phyloP scores from a whole-genome alignment of 805 yeast genomes.

The Zygosaccharomyces gambellarensis region DNA sequence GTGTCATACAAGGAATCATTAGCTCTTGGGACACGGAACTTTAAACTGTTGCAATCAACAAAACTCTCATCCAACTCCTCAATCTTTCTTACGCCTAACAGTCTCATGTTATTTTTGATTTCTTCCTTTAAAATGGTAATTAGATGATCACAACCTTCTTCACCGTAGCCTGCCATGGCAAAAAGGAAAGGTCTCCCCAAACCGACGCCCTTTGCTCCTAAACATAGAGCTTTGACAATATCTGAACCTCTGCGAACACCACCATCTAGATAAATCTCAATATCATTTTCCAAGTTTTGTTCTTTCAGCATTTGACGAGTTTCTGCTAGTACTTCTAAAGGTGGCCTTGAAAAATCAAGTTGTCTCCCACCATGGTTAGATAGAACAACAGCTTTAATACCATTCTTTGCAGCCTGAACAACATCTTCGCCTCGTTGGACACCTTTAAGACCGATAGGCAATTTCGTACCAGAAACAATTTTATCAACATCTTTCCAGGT shows the following conservation, averaged over 20 bases:
- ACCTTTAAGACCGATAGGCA: slow-evolving; percentile 57
- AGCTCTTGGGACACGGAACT: slow-evolving; percentile 37
- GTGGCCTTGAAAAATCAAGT: slow-evolving; percentile 56
- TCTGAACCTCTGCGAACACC: slow-evolving; percentile 77
- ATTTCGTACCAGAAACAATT: slow-evolving; percentile 32
- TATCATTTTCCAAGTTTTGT: slow-evolving; percentile 41
- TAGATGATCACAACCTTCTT: slow-evolving; percentile 62
- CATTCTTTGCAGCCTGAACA: slow-evolving; percentile 50
- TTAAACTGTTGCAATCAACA: slow-evolving; percentile 31
- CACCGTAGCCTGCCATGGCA: slow-evolving; percentile 78
- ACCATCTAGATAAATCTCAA: slow-evolving; percentile 70
- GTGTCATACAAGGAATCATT: slow-evolving; percentile 21
- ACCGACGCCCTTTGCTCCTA: slow-evolving; percentile 75
- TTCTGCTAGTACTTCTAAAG: slow-evolving; percentile 58
- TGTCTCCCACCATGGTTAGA: slow-evolving; percentile 78
- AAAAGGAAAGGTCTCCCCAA: slow-evolving; percentile 72
- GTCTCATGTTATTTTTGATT: slow-evolving; percentile 58
- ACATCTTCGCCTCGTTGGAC: slow-evolving; percentile 65
- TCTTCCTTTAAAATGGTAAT: slow-evolving; percentile 58
- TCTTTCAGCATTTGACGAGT: slow-evolving; percentile 43
- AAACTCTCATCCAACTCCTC: slow-evolving; percentile 41
- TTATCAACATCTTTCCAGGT: slow-evolving; percentile 36
- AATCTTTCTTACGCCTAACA: slow-evolving; percentile 54
- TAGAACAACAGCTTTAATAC: slow-evolving; percentile 58
- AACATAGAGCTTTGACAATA: slow-evolving; percentile 65